Evolutionary conservation across 495 filamentous ascomycete species (phyloP).

Genomic region (Friedmanniomyces endolithicus): DNA sequence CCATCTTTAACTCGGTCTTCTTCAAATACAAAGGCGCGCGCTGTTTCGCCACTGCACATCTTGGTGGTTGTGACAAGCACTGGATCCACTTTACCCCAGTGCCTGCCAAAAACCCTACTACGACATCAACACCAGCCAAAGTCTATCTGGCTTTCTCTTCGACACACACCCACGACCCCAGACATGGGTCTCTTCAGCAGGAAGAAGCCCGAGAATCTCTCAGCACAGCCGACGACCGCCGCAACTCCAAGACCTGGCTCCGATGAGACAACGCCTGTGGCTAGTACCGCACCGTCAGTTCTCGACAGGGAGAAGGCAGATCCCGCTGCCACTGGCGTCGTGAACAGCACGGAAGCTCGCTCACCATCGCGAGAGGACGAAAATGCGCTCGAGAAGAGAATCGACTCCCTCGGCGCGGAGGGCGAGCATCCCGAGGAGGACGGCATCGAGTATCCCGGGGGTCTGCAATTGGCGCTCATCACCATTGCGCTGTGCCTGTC

Average conservation of each 20-base stretch:
- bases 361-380: constrained; percentile 2
- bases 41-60: not conserved
- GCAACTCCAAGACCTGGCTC: constrained; percentile 2
- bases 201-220: constrained; percentile 2
- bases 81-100: not conserved
- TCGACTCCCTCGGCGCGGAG: not conserved
- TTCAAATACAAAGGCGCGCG: not conserved
- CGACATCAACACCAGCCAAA: not conserved
- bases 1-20: too few relatives aligned
- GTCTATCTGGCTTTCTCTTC: not conserved
- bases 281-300: constrained; percentile 8
- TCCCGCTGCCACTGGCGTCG: not conserved
- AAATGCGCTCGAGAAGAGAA: constrained; percentile 7
- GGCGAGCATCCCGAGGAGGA: constrained; percentile 10
- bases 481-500: constrained; percentile 48
- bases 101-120: not conserved
- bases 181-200: constrained; percentile 16
- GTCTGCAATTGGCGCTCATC: constrained; percentile 43
- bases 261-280: constrained; percentile 9
- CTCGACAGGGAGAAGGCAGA: constrained; percentile 8
- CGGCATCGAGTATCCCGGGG: constrained; percentile 11
- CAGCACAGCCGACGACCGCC: not conserved
- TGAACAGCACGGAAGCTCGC: not conserved
- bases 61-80: not conserved
- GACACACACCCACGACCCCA: not conserved